These are phyloP conservation scores for Gossypium schwendimanii DNA, from an alignment of 441 rosid species.

Conservation along the genomic window DNA sequence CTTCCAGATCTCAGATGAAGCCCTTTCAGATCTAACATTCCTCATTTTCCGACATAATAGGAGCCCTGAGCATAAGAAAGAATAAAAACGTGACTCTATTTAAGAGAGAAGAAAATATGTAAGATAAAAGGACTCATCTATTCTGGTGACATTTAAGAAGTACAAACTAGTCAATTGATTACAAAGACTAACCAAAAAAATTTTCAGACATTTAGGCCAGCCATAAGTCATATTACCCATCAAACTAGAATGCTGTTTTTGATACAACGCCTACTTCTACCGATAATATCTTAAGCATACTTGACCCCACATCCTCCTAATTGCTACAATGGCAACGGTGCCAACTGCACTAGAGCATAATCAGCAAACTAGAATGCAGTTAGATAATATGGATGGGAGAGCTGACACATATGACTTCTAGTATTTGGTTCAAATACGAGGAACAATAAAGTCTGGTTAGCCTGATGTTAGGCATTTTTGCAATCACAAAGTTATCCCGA, in stretches of 20 bases:
- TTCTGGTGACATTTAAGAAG: background rate
- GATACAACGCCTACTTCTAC: no score
- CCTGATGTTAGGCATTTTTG: background rate
- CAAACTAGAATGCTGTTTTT: background rate
- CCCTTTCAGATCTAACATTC: slow-evolving; percentile 58
- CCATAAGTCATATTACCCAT: background rate
- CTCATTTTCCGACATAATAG: slow-evolving; percentile 52
- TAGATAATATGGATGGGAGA: background rate
- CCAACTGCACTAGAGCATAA: no score
- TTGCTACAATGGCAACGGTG: no score
- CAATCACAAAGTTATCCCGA: background rate
- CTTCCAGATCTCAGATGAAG: slow-evolving; percentile 61
- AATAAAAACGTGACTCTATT: background rate
- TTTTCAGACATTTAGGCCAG: background rate
- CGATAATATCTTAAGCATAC: no score
- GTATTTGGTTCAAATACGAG: background rate
- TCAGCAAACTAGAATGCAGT: background rate
- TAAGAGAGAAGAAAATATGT: background rate
- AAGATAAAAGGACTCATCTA: background rate
- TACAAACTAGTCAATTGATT: background rate
- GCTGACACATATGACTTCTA: background rate
- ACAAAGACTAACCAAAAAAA: background rate
- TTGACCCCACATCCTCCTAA: no score
- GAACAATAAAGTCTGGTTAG: background rate
- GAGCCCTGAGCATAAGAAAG: slow-evolving; percentile 32